Evolutionary conservation across 2,329 filamentous ascomycete genomes (phyloP).

Genomic region (Setomelanomma holmii): DNA sequence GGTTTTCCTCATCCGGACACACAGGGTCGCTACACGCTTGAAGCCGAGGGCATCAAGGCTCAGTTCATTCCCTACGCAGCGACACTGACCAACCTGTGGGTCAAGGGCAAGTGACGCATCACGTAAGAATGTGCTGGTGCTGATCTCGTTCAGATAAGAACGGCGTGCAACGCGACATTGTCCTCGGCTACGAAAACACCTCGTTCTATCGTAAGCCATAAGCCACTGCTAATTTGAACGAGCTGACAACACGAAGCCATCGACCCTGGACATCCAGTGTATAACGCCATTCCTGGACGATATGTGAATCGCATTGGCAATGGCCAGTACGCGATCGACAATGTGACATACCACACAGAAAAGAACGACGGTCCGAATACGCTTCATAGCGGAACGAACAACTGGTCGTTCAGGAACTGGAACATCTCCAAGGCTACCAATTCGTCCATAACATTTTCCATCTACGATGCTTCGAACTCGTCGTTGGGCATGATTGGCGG

Average conservation of each 20-base stretch:
- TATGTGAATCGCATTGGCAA: constrained; percentile 46
- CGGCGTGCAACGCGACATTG: constrained; percentile 39
- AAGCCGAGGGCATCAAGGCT: constrained; percentile 40
- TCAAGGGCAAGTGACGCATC: constrained; percentile 23
- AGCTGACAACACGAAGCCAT: constrained; percentile 32
- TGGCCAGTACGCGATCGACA: constrained; percentile 38
- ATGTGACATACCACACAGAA: constrained; percentile 33
- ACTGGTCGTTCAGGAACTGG: constrained; percentile 42
- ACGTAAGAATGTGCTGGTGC: not conserved
- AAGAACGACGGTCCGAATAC: constrained; percentile 45
- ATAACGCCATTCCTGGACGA: constrained; percentile 43
- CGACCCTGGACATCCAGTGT: constrained; percentile 44
- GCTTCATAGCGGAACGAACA: constrained; percentile 43
- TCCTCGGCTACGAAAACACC: constrained; percentile 44
- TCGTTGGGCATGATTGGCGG: constrained; percentile 40
- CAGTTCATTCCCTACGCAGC: constrained; percentile 46
- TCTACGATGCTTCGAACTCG: constrained; percentile 39
- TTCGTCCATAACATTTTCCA: constrained; percentile 39
- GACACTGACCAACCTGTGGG: constrained; percentile 44
- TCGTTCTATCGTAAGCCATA: constrained; percentile 41
- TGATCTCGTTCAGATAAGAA: constrained; percentile 35
- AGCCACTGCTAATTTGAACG: not conserved
- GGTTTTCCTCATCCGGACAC: constrained; percentile 29
- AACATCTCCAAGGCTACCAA: constrained; percentile 35
- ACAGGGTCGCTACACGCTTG: constrained; percentile 37